These are phyloP conservation scores for Amaranthus cruentus DNA, from an alignment of 148 eudicot genomes.

Conservation along the genomic window DNA sequence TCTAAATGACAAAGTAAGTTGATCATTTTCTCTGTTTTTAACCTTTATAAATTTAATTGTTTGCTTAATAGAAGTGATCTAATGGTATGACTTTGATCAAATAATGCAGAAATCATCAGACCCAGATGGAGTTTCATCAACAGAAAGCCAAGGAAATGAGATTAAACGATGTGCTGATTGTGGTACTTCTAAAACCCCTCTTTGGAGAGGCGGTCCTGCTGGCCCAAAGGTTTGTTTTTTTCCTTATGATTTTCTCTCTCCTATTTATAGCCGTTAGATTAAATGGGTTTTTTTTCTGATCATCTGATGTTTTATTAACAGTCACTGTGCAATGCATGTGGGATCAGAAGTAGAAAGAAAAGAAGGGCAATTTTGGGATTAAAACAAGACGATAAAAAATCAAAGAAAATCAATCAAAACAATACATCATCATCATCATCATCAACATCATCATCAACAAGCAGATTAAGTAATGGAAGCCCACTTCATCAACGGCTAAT, in stretches of 20 bases:
- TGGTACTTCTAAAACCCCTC: constrained; percentile 93
- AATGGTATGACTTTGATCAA: not conserved
- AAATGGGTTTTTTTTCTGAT: not conserved
- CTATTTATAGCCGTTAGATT: constrained; percentile 20
- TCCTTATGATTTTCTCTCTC: constrained; percentile 18
- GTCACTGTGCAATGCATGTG: constrained; percentile 98
- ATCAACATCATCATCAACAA: constrained; percentile 3
- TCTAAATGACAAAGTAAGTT: constrained; percentile 65
- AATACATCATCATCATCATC: constrained; percentile 6
- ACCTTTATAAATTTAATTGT: not conserved
- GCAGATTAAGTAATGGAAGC: constrained; percentile 34
- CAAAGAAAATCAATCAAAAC: constrained; percentile 32
- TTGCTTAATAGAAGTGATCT: not conserved
- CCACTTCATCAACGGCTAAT: constrained; percentile 54
- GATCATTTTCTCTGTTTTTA: constrained; percentile 32
- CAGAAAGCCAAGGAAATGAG: constrained; percentile 32
- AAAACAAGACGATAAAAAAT: constrained; percentile 50
- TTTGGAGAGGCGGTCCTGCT: constrained; percentile 94
- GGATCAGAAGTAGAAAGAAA: constrained; percentile 88
- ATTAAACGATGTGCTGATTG: constrained; percentile 80
- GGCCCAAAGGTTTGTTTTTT: constrained; percentile 71
- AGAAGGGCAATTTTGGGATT: constrained; percentile 69
- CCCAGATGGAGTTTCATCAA: constrained; percentile 41
- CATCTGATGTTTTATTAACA: constrained; percentile 25
- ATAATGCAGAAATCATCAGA: constrained; percentile 41